Base-by-base conservation (phyloP, 2,329 filamentous ascomycete genomes). In the Fusarium longipes region DNA sequence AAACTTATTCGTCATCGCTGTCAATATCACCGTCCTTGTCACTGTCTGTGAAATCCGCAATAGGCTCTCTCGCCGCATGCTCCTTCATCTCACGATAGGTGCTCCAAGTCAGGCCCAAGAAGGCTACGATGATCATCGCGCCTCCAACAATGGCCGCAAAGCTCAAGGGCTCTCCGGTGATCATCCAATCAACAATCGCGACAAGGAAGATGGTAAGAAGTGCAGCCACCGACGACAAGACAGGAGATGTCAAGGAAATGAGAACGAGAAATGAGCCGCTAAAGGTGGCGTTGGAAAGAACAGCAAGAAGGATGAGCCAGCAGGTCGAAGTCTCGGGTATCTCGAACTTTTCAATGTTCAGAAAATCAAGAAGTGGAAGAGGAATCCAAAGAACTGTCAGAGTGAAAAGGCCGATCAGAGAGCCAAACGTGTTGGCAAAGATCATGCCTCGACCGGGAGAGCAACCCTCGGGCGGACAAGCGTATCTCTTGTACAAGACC, bases 171-270 rank as follows among this genome's bases (percentile, higher is more conserved):
- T 91, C 85, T 48, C 95, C 93, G 0, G 93, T 96, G 40, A 94
- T 83, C 57, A 94, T 76, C 89, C 96, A 96, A 79, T 99, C 96
- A 55, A 92, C 92, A 29, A 98, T 82, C 1, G 95, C 96, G 8
- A 99, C 96, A 63, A 98, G 88, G 83, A 99, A 98, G 70, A 99
- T 99, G 22, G 96, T 99, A 44, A 99, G 84, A 29, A 99, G 86
- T 4, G 95, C 93, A 1, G 96, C 96, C 12, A 99, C 96, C 18
- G 92, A 96, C 58, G 91, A 95, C 6, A 99, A 84, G 4, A 99
- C 96, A 1, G 96, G 96, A 18, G 91, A 95, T 0, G 96, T 99
- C 27, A 99, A 85, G 17, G 90, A 93, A 74, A 99, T 98, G 52
- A 99, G 86, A 32, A 97, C 91, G 9, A 98, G 85, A 82, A 98